Evolutionary conservation across 495 filamentous ascomycete genomes (phyloP).

Genomic region (Xylaria venustula): DNA sequence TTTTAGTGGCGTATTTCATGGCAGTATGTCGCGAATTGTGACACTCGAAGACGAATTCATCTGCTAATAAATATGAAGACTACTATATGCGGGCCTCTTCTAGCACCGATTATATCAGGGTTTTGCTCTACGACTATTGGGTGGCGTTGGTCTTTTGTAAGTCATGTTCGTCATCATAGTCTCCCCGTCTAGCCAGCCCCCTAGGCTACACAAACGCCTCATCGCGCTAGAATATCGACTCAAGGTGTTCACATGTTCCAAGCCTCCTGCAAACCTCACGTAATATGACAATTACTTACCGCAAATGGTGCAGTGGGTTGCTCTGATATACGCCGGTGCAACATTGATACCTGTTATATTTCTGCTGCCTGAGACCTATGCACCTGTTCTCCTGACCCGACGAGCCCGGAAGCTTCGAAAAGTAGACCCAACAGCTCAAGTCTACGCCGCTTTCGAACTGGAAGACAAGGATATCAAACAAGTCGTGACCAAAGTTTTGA

Average conservation of each 20-base stretch:
- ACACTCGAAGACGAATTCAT: background rate
- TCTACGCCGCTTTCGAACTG: conserved; percentile 36
- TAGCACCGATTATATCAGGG: conserved; percentile 68
- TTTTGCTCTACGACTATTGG: conserved; percentile 54
- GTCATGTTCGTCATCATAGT: background rate
- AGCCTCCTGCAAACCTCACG: background rate
- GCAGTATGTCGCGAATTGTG: conserved; percentile 46
- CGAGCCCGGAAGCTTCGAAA: conserved; percentile 54
- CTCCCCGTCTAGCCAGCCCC: background rate
- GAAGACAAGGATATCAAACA: conserved; percentile 31
- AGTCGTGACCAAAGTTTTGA: conserved; percentile 37
- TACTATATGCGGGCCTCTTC: conserved; percentile 63
- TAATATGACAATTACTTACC: background rate
- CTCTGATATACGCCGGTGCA: conserved; percentile 54
- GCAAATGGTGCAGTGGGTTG: conserved; percentile 43
- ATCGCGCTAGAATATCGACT: background rate
- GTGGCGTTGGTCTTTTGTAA: conserved; percentile 63
- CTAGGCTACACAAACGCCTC: background rate
- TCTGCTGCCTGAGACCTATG: conserved; percentile 63
- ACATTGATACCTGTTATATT: conserved; percentile 42
- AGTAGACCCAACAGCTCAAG: conserved; percentile 37
- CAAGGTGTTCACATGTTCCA: background rate
- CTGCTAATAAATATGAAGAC: conserved; percentile 42
- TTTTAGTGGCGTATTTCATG: conserved; percentile 63
- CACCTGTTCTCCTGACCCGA: conserved; percentile 54